Evolutionary conservation across 768 basidiomycete genomes (phyloP).

Genomic region (Holtermanniella nyarrowii): DNA sequence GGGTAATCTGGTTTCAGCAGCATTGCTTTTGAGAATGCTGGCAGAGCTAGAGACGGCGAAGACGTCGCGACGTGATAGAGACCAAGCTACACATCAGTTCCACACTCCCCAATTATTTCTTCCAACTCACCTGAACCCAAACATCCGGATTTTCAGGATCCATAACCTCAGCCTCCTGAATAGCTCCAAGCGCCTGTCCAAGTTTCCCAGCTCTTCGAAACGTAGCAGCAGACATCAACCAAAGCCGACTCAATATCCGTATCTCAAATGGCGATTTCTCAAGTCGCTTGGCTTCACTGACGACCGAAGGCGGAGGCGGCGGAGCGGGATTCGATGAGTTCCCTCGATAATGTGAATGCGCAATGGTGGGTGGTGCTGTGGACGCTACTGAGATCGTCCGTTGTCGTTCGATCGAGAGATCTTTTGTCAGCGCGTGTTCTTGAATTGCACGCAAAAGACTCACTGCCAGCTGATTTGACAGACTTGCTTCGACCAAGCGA

Average conservation of each 20-base stretch:
- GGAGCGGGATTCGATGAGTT: conserved; percentile 37
- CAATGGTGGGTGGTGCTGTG: conserved; percentile 26
- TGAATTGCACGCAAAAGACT: not conserved
- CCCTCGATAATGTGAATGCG: conserved; percentile 24
- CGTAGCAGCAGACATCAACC: conserved; percentile 89
- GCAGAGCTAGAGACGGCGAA: conserved; percentile 51
- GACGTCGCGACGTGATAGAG: conserved; percentile 58
- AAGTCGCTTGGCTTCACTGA: conserved; percentile 30
- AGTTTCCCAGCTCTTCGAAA: conserved; percentile 81
- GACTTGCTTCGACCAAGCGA: not conserved
- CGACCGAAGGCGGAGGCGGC: conserved; percentile 45
- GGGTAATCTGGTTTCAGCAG: conserved; percentile 73
- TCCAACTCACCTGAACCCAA: conserved; percentile 74
- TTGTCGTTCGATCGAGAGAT: conserved; percentile 2
- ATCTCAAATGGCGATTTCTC: conserved; percentile 48
- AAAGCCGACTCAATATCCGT: conserved; percentile 68
- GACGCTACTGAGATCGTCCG: conserved; percentile 15
- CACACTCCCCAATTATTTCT: conserved; percentile 6
- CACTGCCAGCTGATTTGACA: conserved; percentile 4
- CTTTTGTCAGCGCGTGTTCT: not conserved
- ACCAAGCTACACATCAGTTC: conserved; percentile 50
- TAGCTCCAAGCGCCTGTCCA: conserved; percentile 79
- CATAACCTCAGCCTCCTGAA: conserved; percentile 85
- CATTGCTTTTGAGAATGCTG: conserved; percentile 78
- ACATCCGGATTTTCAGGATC: conserved; percentile 80